Base-by-base conservation (phyloP, 129 eudicot genomes). In the Arctium minus region DNA sequence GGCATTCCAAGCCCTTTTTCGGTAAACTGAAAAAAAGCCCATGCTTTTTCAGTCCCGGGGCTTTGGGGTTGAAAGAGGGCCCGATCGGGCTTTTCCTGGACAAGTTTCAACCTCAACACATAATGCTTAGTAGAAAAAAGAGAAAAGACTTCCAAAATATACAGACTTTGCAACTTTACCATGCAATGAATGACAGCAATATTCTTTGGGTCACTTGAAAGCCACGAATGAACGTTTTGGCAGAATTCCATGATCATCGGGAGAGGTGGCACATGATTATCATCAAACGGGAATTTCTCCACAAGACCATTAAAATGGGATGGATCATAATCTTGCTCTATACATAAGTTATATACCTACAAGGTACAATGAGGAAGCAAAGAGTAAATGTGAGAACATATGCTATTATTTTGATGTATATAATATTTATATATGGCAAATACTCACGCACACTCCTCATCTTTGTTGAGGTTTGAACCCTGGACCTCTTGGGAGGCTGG, bases 101-200 rank as follows among this genome's bases (percentile, higher is more conserved):
- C 17, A 3, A 1, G 65, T 1, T 13, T 53, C 15, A 53, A 53
- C 65, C 22, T 53, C 1, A 53, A 53, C 65, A 13, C 65, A 53
- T 4, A 56, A 60, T 60, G 29, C 27, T 70, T 32, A 13, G 30
- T n/a, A 40, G 4, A 18, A 71, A 18, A 27, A 10, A 36, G 15
- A 73, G 4, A 32, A 36, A 18, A 3, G 38, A 5, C 65, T 38
- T 10, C 22, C n/a, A 15, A 40, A 74, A 74, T 53, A 27, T 44
- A 46, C 30, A 8, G 36, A 74, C 3, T 35, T 36, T 71, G 79
- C 70, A 75, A 74, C 46, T 73, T 37, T 69, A 92, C 97, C 97
- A 89, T 93, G 97, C 97, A 93, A 81, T 93, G 97, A 78, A 93
- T 85, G 74, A 88, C 97, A 53, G 80, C 97, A 53, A 89, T 93